These are phyloP conservation scores for Syzygium grande DNA, from an alignment of 345 rosid genomes.

Conservation along the genomic window DNA sequence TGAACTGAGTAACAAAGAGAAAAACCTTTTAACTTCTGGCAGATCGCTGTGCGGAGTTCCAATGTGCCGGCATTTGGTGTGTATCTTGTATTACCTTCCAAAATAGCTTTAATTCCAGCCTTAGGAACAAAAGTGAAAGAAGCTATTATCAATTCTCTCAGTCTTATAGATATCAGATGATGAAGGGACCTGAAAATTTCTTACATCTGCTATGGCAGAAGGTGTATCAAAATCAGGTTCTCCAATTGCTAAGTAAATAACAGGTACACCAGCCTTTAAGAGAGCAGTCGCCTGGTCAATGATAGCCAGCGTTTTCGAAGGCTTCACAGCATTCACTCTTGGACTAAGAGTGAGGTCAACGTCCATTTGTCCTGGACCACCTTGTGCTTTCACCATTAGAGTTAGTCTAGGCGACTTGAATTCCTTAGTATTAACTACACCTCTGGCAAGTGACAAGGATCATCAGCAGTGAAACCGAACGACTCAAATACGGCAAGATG, in stretches of 20 bases:
- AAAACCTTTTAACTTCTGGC: conserved; percentile 66
- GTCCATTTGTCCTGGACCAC: conserved; percentile 19
- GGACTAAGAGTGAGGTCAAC: conserved; percentile 65
- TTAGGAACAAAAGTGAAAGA: conserved; percentile 8
- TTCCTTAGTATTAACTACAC: conserved; percentile 15
- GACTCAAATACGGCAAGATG: neutral
- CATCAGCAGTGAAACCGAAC: neutral
- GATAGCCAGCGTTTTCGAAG: conserved; percentile 87
- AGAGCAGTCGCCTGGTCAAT: conserved; percentile 91
- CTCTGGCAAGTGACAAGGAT: conserved; percentile 13
- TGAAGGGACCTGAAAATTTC: neutral
- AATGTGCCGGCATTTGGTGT: conserved; percentile 82
- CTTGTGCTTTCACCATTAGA: conserved; percentile 35
- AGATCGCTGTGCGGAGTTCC: conserved; percentile 79
- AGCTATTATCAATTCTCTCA: neutral
- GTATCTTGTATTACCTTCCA: conserved; percentile 81
- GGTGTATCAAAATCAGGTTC: conserved; percentile 99
- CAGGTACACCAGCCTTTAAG: conserved; percentile 74
- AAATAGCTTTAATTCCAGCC: conserved; percentile 91
- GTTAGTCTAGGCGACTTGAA: conserved; percentile 10
- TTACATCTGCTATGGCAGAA: conserved; percentile 57
- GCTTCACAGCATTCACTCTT: conserved; percentile 66
- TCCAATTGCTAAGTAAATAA: conserved; percentile 86
- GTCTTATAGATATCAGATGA: neutral
- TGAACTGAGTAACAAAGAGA: neutral